Evolutionary conservation across 2,329 filamentous ascomycete species (phyloP), one percentile per base, ranked within the genome.

Genomic region (Beauveria medogensis): DNA sequence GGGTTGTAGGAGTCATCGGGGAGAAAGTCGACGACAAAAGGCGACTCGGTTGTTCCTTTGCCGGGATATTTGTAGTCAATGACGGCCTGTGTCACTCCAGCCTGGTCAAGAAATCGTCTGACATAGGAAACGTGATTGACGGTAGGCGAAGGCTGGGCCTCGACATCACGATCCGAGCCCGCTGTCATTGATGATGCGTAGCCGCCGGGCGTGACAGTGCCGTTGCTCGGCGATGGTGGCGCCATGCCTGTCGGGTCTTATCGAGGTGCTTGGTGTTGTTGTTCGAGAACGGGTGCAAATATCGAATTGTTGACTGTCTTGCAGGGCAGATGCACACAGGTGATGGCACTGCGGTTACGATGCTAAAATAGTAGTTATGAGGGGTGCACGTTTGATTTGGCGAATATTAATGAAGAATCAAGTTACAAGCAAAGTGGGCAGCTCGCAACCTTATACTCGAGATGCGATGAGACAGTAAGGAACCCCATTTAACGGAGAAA

Each of bases 11-110:
- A 80, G 69, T 92, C 89, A 57, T 84, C 72, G 20, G 82, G 80
- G 24, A 90, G 80, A 74, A 87, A 92, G 60, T 84, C 82, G 65
- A 91, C 87, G 37, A 85, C 73, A 64, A 82, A 91, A 1, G 89
- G 89, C 46, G 87, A 83, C 48, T 87, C 82, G 9, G 78, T 70
- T 2, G 88, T 91, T 63, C 89, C 89, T 14, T 79, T 71, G 28
- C 86, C 86, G 18, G 72, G 69, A 66, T 88, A 89, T 3, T 73
- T 70, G 70, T 82, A 76, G 55, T 81, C 74, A 51, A 86, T 72
- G 9, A 87, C 80, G 58, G 80, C 78, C 52, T 80, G 75, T 0
- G 80, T 85, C 55, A 89, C 73, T 50, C 80, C 81, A 28, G 79
- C 78, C 59, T 84, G 84, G 68, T 87, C 79, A 54, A 80, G 70